Evolutionary conservation across 768 basidiomycete species (phyloP).

Genomic region (Psilocybe azurescens): DNA sequence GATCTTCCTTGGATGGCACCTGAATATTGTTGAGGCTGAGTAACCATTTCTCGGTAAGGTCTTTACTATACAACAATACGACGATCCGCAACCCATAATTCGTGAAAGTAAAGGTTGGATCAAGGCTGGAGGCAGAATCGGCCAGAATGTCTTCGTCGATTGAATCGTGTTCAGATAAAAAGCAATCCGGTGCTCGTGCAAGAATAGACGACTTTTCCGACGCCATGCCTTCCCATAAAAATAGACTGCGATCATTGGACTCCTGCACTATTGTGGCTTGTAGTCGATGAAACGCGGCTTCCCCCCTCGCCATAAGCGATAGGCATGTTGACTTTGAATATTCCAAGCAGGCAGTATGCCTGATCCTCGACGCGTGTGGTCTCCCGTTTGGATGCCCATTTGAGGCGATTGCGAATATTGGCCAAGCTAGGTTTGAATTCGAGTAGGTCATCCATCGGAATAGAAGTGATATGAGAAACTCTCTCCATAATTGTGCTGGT

Average conservation of each 20-base stretch:
- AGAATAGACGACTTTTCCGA: not conserved
- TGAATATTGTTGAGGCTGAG: not conserved
- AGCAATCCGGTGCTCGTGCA: not conserved
- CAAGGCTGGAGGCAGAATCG: not conserved
- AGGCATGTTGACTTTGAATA: conserved; percentile 2
- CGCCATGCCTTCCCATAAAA: not conserved
- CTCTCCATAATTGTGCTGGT: not conserved
- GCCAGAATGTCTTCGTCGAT: not conserved
- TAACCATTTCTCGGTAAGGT: not conserved
- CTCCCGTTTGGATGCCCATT: conserved; percentile 4
- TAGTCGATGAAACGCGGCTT: not conserved
- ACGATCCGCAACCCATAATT: conserved; percentile 1
- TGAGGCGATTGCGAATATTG: not conserved
- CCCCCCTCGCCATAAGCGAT: conserved; percentile 4
- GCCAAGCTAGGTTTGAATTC: conserved; percentile 1
- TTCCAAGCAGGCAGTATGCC: conserved; percentile 4
- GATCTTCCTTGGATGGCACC: not conserved
- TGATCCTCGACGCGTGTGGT: conserved; percentile 1
- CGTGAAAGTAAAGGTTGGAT: not conserved
- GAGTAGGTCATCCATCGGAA: not conserved
- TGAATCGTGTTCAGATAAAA: not conserved
- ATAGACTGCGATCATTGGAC: not conserved
- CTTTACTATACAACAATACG: not conserved
- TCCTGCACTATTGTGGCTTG: not conserved
- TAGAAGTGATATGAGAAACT: not conserved